These are phyloP conservation scores for Parathielavia hyrcaniae DNA, from an alignment of 495 filamentous ascomycete species.

Conservation along the genomic window DNA sequence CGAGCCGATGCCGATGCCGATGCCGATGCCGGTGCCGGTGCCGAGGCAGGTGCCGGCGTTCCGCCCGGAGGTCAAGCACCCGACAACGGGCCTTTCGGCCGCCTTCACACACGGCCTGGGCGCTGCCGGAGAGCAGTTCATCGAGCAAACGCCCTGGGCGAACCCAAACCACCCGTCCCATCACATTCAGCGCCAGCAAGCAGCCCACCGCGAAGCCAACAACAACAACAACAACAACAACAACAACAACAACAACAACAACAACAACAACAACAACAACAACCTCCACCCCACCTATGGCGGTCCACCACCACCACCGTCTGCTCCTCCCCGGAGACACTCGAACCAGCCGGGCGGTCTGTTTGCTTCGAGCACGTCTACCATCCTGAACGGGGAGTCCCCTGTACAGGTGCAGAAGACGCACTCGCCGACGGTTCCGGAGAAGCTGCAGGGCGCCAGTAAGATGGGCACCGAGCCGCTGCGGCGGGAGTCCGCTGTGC, in stretches of 20 bases:
- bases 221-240: no score
- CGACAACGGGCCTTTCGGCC: slow-evolving; percentile 34
- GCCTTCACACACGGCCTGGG: slow-evolving; percentile 40
- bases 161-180: slow-evolving; percentile 81
- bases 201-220: slow-evolving; percentile 30
- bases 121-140: slow-evolving; percentile 72
- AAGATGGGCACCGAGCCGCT: slow-evolving; percentile 21
- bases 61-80: slow-evolving; percentile 23
- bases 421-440: slow-evolving; percentile 18
- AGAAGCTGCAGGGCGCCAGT: slow-evolving; percentile 22
- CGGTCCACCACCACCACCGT: slow-evolving; percentile 23
- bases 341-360: slow-evolving; percentile 31
- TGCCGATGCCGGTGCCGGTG: slow-evolving; percentile 12
- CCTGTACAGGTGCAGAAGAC: slow-evolving; percentile 23
- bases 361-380: slow-evolving; percentile 25
- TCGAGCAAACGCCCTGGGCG: slow-evolving; percentile 80
- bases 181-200: slow-evolving; percentile 40
- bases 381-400: slow-evolving; percentile 27
- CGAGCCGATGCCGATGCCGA: slow-evolving; percentile 28
- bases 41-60: slow-evolving; percentile 21
- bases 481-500: slow-evolving; percentile 27
- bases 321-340: slow-evolving; percentile 26
- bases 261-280: no score
- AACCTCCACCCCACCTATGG: slow-evolving; percentile 16
- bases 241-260: no score